These are phyloP conservation scores for Monosporascus sp. DNA, from an alignment of 2,329 filamentous ascomycete species.

Conservation along the genomic window DNA sequence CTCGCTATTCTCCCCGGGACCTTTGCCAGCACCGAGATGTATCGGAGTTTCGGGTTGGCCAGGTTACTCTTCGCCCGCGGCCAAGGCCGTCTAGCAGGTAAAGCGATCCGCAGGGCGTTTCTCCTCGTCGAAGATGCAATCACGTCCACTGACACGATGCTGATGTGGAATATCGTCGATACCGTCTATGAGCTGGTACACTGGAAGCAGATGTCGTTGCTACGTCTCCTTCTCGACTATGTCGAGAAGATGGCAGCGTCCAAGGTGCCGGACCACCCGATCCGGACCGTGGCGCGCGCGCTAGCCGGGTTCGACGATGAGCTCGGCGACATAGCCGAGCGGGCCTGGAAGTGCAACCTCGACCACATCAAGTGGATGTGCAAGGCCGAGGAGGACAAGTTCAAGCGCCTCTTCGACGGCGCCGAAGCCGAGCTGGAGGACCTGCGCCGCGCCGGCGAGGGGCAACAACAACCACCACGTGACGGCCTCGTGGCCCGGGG, in stretches of 20 bases:
- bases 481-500: neutral
- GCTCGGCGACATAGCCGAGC: neutral
- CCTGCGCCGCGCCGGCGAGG: neutral
- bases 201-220: neutral
- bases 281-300: neutral
- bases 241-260: neutral
- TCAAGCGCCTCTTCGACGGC: neutral
- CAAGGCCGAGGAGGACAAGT: neutral
- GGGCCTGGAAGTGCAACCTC: neutral
- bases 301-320: neutral
- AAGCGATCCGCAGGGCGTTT: conserved; percentile 5
- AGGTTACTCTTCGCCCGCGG: neutral
- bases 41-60: conserved; percentile 3
- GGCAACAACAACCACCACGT: neutral
- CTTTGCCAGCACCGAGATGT: conserved; percentile 1
- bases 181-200: conserved; percentile 2
- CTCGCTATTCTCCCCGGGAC: neutral
- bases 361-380: neutral
- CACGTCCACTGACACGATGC: neutral
- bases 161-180: conserved; percentile 4
- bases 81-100: conserved; percentile 5
- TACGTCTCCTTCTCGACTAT: neutral
- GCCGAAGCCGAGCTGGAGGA: neutral
- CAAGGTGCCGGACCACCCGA: neutral
- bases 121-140: conserved; percentile 4